Evolutionary conservation across 1,139 yeast species (phyloP), one percentile per base, ranked within the genome.

Genomic region (Magnusiomyces clavatus): DNA sequence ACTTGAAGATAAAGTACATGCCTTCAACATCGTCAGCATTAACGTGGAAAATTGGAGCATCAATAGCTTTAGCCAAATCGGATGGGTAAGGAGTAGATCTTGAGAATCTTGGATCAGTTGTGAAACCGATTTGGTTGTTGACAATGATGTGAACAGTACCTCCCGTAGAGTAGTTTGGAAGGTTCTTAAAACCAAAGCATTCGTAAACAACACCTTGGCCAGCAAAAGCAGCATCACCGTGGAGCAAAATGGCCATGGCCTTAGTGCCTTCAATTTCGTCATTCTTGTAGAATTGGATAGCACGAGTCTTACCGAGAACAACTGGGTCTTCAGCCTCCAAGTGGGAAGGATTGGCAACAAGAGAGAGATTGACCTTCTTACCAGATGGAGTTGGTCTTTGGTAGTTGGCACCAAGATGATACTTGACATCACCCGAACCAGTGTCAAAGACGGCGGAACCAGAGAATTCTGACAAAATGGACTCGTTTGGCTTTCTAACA

Each of bases 181-280:
- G 79, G 64, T 82, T 81, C 61, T 87, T 82, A 75, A 92, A 86
- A 55, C 97, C 97, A 85, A 92, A 84, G 53, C 98, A 89, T 76
- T 92, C 99, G 72, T 92, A 92, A 58, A 92, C 97, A 56, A 92
- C 95, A 80, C 99, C 99, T 76, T 92, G 98, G 59, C 87, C 98
- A 49, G 97, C 90, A 69, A 92, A 92, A 38, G 98, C 98, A 56
- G 99, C 97, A 71, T 92, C 99, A 78, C 99, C 98, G 70, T 92
- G 99, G 69, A 94, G 77, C 70, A 92, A 77, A 56, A 92, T 85
- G 60, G 94, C 85, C 80, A 92, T 78, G 50, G 98, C 97, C 74
- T 88, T 90, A 63, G 83, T 77, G 74, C 76, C 87, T 49, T 77
- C 78, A 58, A 89, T 89, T 59, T 85, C 82, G 67, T 92, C 97